Base-by-base conservation (phyloP, 768 basidiomycete genomes). In the Chalciporus piperatus region DNA sequence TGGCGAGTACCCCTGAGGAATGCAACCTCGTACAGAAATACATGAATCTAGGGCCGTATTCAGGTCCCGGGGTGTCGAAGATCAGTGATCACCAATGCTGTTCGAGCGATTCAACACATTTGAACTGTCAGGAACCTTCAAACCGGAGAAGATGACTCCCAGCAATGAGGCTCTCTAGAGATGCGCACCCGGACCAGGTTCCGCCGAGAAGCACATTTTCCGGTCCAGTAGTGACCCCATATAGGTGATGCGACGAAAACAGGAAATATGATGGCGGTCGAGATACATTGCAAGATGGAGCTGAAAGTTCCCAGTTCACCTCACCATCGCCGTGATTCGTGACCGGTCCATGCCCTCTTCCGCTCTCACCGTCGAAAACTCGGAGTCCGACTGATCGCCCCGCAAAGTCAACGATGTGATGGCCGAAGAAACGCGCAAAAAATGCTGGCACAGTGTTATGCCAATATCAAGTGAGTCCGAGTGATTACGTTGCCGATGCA, bases 41-140 rank as follows among this genome's bases (percentile, higher is more conserved):
- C 54, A 61, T 66, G 56, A 61, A 55, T 59, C 17, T 64, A 64
- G 63, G 64, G 64, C 59, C 64, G 47, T 20, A 17, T 17, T 55
- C 64, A 56, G 61, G 59, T 56, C 61, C 61, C 5, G 41, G 41
- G 41, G 20, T 30, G 12, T 41, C 47, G 42, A 54, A 54, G 54
- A 63, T 64, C 52, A 52, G 28, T 37, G 35, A 37, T 37, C n/a
- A n/a, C n/a, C n/a, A 37, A 6, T 6, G n/a, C n/a, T n/a, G 16
- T 37, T 14, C n/a, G 14, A 6, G 35, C 14, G 35, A 37, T 37
- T 37, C 16, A 37, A 37, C n/a, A 37, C 16, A 37, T 37, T 6
- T n/a, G 35, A 37, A 32, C 11, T 11, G 32, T 32, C 32, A 12
- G 32, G 32, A 14, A 12, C 32, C 32, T 32, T 32, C n/a, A 37